Percentiles rank a stretch among this genome's conserved stretches.
phyloP scores from a whole-genome alignment of 208 protist species.

The Acanthamoeba sp. region DNA sequence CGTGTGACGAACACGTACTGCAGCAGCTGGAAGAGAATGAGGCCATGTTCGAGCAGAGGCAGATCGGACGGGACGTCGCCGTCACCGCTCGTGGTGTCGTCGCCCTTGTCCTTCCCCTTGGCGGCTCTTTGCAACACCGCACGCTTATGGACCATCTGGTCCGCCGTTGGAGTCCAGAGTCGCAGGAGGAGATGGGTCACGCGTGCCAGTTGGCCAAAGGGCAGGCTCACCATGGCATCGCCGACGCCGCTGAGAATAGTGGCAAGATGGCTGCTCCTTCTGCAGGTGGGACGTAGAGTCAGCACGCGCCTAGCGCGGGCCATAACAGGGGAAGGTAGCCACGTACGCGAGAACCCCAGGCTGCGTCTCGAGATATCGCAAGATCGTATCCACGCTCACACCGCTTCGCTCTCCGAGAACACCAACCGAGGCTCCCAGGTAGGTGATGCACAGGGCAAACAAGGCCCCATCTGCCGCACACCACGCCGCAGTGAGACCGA shows the following conservation, averaged over 20 bases:
- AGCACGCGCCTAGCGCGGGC: not conserved
- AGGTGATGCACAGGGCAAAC: conserved; percentile 28
- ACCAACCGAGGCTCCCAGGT: not conserved
- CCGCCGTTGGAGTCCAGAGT: not conserved
- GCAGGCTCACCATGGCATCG: not conserved
- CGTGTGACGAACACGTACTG: conserved; percentile 27
- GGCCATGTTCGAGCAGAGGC: not conserved
- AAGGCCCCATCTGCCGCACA: not conserved
- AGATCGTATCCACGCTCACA: not conserved
- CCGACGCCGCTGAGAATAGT: conserved; percentile 13
- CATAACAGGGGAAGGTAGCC: not conserved
- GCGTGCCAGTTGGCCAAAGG: not conserved
- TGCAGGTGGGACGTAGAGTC: not conserved
- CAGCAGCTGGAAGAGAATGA: not conserved
- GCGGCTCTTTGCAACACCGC: not conserved
- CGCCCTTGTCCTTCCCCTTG: not conserved
- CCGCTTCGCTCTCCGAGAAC: not conserved
- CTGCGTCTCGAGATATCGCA: not conserved
- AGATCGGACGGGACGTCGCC: not conserved
- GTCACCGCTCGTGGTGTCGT: not conserved
- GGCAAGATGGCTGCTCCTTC: not conserved
- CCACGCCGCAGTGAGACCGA: too few relatives aligned
- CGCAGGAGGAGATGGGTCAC: not conserved
- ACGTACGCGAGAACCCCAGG: conserved; percentile 6
- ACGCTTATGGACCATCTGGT: not conserved